Evolutionary conservation across 306 rosid species (phyloP).

Genomic region (Corylus heterophylla): DNA sequence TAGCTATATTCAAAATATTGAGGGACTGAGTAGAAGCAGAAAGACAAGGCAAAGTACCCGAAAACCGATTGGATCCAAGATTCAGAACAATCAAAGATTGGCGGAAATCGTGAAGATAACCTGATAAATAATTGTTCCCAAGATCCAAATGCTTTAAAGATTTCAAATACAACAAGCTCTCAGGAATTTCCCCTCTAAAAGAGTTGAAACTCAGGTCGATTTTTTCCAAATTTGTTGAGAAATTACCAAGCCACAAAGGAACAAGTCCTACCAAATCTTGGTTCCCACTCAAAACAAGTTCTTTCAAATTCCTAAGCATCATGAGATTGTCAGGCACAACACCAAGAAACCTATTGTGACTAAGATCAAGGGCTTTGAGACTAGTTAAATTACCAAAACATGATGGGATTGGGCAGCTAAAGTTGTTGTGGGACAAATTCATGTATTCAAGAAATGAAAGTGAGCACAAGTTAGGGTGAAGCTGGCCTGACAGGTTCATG

Average conservation of each 20-base stretch:
- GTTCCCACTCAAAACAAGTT: slow-evolving; percentile 73
- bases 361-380: slow-evolving; percentile 62
- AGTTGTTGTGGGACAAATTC: slow-evolving; percentile 66
- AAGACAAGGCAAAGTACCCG: slow-evolving; percentile 92
- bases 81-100: slow-evolving; percentile 72
- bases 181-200: slow-evolving; percentile 74
- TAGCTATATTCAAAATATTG: slow-evolving; percentile 64
- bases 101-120: slow-evolving; percentile 63
- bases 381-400: slow-evolving; percentile 62
- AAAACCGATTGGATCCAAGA: slow-evolving; percentile 81
- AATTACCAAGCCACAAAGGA: slow-evolving; percentile 85
- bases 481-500: slow-evolving; percentile 76
- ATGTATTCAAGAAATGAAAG: slow-evolving; percentile 57
- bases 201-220: slow-evolving; percentile 61
- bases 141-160: slow-evolving; percentile 77
- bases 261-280: slow-evolving; percentile 64
- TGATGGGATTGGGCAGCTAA: slow-evolving; percentile 55
- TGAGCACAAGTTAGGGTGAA: slow-evolving; percentile 59
- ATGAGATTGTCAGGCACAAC: slow-evolving; percentile 62
- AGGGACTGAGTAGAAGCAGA: slow-evolving; percentile 72
- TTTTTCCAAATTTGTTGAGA: slow-evolving; percentile 69
- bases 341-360: slow-evolving; percentile 68
- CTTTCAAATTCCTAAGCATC: slow-evolving; percentile 60
- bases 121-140: slow-evolving; percentile 55
- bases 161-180: slow-evolving; percentile 54